Percentiles rank a stretch among this genome's conserved stretches.
Evolutionary conservation across 75 land plant genomes (phyloP).

Genomic region (Pinus taeda): DNA sequence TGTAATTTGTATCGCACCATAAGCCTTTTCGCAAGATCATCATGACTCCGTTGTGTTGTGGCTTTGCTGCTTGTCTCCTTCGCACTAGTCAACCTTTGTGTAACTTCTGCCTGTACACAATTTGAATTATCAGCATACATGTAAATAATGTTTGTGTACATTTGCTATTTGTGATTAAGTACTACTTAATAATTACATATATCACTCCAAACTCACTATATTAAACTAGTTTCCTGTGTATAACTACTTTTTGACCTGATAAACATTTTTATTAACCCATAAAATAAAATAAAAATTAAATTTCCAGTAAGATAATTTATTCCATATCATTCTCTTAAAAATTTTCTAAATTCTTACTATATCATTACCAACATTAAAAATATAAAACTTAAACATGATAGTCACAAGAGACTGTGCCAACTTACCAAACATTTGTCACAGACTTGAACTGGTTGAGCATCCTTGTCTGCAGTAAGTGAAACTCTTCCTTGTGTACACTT

Average conservation of each 20-base stretch:
- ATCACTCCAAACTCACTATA: neutral
- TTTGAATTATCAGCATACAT: neutral
- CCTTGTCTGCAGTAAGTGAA: conserved; percentile 75
- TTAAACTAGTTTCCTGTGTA: neutral
- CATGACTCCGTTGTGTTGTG: conserved; percentile 62
- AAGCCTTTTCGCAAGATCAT: conserved; percentile 94
- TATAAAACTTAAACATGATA: too few species aligned
- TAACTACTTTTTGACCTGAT: too few species aligned
- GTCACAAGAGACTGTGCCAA: neutral
- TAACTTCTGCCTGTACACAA: conserved; percentile 78
- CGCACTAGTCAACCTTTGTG: conserved; percentile 79
- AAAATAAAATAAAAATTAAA: too few species aligned
- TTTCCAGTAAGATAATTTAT: too few species aligned
- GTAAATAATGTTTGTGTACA: neutral
- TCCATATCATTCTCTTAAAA: too few species aligned
- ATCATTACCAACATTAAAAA: too few species aligned
- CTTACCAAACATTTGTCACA: conserved; percentile 94
- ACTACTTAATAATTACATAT: neutral
- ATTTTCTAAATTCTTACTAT: too few species aligned
- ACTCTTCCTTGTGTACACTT: conserved; percentile 89
- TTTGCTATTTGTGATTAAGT: neutral
- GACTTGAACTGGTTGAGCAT: conserved; percentile 84
- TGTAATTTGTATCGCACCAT: conserved; percentile 42
- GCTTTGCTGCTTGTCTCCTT: conserved; percentile 53
- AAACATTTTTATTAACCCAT: neutral